phyloP scores from a whole-genome alignment of 2,329 filamentous ascomycete genomes.

The Phialocephala sp. region DNA sequence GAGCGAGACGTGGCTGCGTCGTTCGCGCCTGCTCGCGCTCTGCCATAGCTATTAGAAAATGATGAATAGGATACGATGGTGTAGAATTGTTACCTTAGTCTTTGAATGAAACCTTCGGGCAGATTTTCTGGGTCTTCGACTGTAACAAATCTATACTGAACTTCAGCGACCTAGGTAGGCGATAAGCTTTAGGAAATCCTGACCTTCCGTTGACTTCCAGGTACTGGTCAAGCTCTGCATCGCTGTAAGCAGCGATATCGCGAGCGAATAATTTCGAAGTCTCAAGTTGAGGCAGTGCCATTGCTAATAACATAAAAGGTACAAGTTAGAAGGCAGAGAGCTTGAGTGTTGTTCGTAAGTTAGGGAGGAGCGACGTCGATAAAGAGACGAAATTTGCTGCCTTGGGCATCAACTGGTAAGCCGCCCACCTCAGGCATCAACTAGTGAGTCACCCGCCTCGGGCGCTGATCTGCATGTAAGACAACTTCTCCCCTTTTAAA shows the following conservation, averaged over 20 bases:
- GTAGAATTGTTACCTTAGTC: slow-evolving; percentile 12
- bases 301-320: slow-evolving; percentile 13
- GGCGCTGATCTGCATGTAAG: too few species aligned
- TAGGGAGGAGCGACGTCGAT: background rate
- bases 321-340: background rate
- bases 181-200: slow-evolving; percentile 12
- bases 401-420: background rate
- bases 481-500: too few species aligned
- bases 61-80: slow-evolving; percentile 11
- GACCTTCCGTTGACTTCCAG: slow-evolving; percentile 25
- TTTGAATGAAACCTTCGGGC: slow-evolving; percentile 18
- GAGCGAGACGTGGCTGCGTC: background rate
- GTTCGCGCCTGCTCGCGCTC: slow-evolving; percentile 16
- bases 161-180: slow-evolving; percentile 16
- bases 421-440: too few species aligned
- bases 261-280: slow-evolving; percentile 23
- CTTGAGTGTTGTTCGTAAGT: background rate
- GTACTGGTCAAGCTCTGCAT: slow-evolving; percentile 28
- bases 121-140: slow-evolving; percentile 26
- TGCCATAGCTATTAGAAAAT: slow-evolving; percentile 12
- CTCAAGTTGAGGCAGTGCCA: slow-evolving; percentile 12
- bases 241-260: slow-evolving; percentile 26
- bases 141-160: slow-evolving; percentile 17
- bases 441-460: too few species aligned
- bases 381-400: background rate